These are phyloP conservation scores for Boletus rex-veris DNA, from an alignment of 768 basidiomycete species.

Conservation along the genomic window DNA sequence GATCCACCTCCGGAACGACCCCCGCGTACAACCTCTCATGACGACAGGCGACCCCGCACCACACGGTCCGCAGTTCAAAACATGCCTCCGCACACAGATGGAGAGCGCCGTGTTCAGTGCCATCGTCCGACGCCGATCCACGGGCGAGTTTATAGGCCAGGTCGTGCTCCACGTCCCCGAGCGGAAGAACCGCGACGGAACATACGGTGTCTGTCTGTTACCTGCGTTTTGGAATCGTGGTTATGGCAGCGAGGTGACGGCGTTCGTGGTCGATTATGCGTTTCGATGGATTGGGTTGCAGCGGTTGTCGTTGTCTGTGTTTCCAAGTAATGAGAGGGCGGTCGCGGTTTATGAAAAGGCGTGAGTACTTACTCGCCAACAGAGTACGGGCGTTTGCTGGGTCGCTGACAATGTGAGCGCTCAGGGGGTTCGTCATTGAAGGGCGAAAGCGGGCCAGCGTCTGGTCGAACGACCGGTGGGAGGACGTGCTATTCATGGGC, in stretches of 20 bases:
- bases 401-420: not conserved
- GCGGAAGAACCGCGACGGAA: conserved; percentile 31
- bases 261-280: conserved; percentile 39
- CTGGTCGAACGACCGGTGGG: conserved; percentile 37
- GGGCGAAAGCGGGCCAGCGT: conserved; percentile 35
- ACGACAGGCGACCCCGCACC: conserved; percentile 14
- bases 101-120: conserved; percentile 26
- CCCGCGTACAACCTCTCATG: conserved; percentile 23
- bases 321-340: conserved; percentile 38
- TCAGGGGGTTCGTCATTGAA: conserved; percentile 41
- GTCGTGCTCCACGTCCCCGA: conserved; percentile 25
- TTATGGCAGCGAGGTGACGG: conserved; percentile 40
- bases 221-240: conserved; percentile 38
- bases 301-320: conserved; percentile 39
- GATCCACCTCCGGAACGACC: conserved; percentile 28
- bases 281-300: conserved; percentile 40
- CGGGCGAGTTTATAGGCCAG: conserved; percentile 33
- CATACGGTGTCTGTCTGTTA: conserved; percentile 31
- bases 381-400: too few relatives aligned
- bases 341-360: conserved; percentile 39
- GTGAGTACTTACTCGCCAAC: conserved; percentile 27
- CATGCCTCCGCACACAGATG: conserved; percentile 20
- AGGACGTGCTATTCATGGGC: conserved; percentile 38
- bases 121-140: conserved; percentile 28
- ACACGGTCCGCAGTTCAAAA: conserved; percentile 14